phyloP scores from a whole-genome alignment of 2,329 filamentous ascomycete species.

The Cladorrhinum sp. region DNA sequence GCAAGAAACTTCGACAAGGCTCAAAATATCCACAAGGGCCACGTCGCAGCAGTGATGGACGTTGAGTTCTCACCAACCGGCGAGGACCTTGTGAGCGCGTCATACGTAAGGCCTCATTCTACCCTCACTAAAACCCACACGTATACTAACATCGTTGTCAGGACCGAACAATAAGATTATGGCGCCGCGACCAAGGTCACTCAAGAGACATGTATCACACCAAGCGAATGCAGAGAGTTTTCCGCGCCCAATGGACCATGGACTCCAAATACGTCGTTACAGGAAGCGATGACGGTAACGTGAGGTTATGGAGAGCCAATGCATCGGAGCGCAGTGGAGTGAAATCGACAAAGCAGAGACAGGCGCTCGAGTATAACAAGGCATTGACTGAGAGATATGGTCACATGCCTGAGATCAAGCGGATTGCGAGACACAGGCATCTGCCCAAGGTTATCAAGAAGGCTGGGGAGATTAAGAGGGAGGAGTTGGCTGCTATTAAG shows the following conservation, averaged over 20 bases:
- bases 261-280: conserved; percentile 88
- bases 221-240: conserved; percentile 79
- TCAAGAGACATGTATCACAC: conserved; percentile 95
- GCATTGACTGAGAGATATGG: conserved; percentile 78
- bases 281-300: conserved; percentile 71
- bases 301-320: conserved; percentile 80
- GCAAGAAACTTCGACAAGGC: conserved; percentile 87
- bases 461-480: conserved; percentile 88
- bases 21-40: conserved; percentile 84
- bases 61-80: conserved; percentile 94
- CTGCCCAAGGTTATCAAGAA: conserved; percentile 93
- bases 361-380: conserved; percentile 88
- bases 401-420: conserved; percentile 93
- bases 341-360: conserved; percentile 78
- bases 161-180: conserved; percentile 82
- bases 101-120: conserved; percentile 55
- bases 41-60: conserved; percentile 90
- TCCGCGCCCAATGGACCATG: conserved; percentile 78
- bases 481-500: conserved; percentile 86
- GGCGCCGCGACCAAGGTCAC: conserved; percentile 76
- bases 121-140: neutral
- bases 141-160: conserved; percentile 41
- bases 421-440: conserved; percentile 89
- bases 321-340: conserved; percentile 81
- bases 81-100: conserved; percentile 86